Conservation (phyloP, 768 basidiomycete species). For the Trametopsis cervina region DNA sequence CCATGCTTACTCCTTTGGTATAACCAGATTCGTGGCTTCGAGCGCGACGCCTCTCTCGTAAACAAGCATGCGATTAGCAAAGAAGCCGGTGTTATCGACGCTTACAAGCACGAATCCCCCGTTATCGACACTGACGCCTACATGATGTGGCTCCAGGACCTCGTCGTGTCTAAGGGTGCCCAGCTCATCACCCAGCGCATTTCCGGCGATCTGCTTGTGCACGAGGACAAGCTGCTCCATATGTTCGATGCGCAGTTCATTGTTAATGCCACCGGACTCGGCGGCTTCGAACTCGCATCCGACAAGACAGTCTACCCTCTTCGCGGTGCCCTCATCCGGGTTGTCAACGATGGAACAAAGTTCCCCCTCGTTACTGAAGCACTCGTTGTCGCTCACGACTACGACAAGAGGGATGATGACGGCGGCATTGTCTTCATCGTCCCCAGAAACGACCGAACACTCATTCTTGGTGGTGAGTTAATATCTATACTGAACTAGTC, state of each 20-base stretch:
- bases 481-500: too few relatives aligned
- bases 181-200: conserved; percentile 24
- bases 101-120: conserved; percentile 29
- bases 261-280: conserved; percentile 32
- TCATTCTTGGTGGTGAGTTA: conserved; percentile 24
- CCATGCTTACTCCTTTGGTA: not conserved
- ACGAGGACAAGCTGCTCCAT: conserved; percentile 17
- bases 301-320: conserved; percentile 31
- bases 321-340: conserved; percentile 26
- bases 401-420: conserved; percentile 20
- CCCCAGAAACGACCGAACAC: conserved; percentile 27
- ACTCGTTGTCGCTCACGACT: conserved; percentile 28
- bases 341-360: conserved; percentile 28
- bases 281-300: conserved; percentile 24
- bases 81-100: conserved; percentile 26
- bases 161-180: conserved; percentile 23
- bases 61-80: conserved; percentile 23
- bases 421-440: conserved; percentile 26
- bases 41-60: conserved; percentile 16
- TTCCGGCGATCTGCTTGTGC: conserved; percentile 26
- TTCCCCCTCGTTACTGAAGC: conserved; percentile 30
- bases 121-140: conserved; percentile 31
- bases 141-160: conserved; percentile 27
- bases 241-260: conserved; percentile 26
- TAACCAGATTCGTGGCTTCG: conserved; percentile 23